These are phyloP conservation scores for Aspergillus indologenus DNA, from an alignment of 495 filamentous ascomycete species.

Conservation along the genomic window DNA sequence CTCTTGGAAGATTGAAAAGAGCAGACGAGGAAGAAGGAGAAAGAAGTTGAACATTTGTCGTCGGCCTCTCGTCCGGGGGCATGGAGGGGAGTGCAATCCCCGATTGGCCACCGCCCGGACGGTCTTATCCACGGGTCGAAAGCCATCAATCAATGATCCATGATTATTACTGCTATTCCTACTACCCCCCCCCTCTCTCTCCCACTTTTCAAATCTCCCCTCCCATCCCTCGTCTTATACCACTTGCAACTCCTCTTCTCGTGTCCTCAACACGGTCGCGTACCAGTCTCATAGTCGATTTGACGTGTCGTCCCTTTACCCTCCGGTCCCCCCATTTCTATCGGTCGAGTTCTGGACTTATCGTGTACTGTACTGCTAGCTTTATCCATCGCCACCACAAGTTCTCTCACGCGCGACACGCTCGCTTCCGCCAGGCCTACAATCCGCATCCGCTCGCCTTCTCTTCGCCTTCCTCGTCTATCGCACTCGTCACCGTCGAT, in stretches of 20 bases:
- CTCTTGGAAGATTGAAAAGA: neutral
- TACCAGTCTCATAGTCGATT: neutral
- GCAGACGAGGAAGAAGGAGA: neutral
- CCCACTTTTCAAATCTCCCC: neutral
- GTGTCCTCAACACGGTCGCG: neutral
- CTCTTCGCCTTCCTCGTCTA: neutral
- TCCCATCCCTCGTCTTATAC: neutral
- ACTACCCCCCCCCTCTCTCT: neutral
- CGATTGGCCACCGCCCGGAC: slow-evolving; percentile 32
- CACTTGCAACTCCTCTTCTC: neutral
- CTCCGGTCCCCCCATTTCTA: slow-evolving; percentile 3
- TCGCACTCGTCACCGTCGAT: neutral
- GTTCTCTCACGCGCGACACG: slow-evolving; percentile 11
- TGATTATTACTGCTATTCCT: neutral
- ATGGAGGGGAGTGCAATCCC: slow-evolving; percentile 39
- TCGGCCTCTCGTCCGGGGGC: slow-evolving; percentile 32
- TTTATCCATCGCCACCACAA: slow-evolving; percentile 25
- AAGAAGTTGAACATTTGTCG: neutral
- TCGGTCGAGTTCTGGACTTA: slow-evolving; percentile 13
- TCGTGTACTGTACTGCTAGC: neutral
- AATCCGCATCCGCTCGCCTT: neutral
- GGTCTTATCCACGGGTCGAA: slow-evolving; percentile 17
- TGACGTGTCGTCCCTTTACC: neutral
- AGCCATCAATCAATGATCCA: neutral
- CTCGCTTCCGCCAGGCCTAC: neutral